Evolutionary conservation across 1,139 yeast species (phyloP), one percentile per base, ranked within the genome.

Genomic region (Suhomyces terraborum): DNA sequence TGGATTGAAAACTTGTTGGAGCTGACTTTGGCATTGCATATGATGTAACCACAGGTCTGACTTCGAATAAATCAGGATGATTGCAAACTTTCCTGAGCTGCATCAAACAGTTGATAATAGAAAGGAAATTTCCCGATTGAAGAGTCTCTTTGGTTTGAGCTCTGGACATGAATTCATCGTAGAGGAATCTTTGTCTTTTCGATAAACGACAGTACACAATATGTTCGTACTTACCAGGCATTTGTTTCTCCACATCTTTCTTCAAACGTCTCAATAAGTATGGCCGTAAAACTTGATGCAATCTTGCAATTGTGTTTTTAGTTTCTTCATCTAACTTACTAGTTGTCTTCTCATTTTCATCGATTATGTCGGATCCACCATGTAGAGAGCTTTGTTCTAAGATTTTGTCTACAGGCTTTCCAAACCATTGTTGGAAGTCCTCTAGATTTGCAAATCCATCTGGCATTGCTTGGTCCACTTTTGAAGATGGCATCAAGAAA

Each of bases 161-260:
- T 48, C 98, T 75, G 1, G 96, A 86, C 96, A 94, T 88, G 56
- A 94, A 94, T 62, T 94, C 99, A 62, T 94, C 98, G 56, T 94
- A 94, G 40, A 94, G 67, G 54, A 79, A 88, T 42, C 98, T 69
- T 58, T 94, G 99, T 50, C 99, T 79, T 55, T 93, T 89, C 1
- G 98, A 91, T 39, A 94, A 67, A 26, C 96, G 79, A 67, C 98
- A 94, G 56, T 87, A 88, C 6, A 94, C 82, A 46, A 94, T 82
- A 62, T 94, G 99, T 60, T 94, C 99, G 61, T 88, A 87, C 59
- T 94, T 94, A 1, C 88, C 97, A 1, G 99, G 99, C 98, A 94
- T 93, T 64, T 94, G 98, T 60, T 93, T 88, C 55, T 94, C 99
- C 10, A 94, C 99, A 62, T 94, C 99, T 20, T 88, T 89, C 60